Evolutionary conservation across 257 asterid genomes (phyloP).

Genomic region (Nicotiana obtusifolia): DNA sequence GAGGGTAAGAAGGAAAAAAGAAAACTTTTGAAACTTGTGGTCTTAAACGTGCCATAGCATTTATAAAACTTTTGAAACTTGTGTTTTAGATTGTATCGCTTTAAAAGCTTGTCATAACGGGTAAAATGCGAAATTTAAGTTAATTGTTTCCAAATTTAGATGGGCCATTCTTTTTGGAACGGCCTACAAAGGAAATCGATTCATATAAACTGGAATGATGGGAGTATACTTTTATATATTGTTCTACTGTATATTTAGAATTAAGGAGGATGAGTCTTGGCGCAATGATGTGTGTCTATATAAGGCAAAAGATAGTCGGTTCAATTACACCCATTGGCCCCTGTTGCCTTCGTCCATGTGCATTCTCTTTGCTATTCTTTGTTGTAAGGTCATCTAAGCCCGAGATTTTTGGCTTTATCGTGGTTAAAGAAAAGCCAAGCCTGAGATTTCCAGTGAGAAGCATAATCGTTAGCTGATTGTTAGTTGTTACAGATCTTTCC

Average conservation of each 20-base stretch:
- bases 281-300: background rate
- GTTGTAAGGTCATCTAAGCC: background rate
- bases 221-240: too few species aligned
- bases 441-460: background rate
- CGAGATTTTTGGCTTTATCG: background rate
- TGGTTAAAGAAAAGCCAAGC: background rate
- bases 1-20: too few species aligned
- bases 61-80: too few species aligned
- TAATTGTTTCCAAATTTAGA: too few species aligned
- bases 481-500: background rate
- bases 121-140: too few species aligned
- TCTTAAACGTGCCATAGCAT: too few species aligned
- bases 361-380: background rate
- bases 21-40: too few species aligned
- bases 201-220: too few species aligned
- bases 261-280: background rate
- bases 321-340: background rate
- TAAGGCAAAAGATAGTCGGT: background rate
- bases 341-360: background rate
- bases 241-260: background rate
- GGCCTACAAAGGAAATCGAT: too few species aligned
- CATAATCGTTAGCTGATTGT: background rate
- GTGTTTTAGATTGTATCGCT: too few species aligned
- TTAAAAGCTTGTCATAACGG: too few species aligned
- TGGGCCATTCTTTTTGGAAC: too few species aligned